These are phyloP conservation scores for Parasarocladium wereldwijsianum DNA, from an alignment of 2,329 filamentous ascomycete genomes.

Conservation along the genomic window DNA sequence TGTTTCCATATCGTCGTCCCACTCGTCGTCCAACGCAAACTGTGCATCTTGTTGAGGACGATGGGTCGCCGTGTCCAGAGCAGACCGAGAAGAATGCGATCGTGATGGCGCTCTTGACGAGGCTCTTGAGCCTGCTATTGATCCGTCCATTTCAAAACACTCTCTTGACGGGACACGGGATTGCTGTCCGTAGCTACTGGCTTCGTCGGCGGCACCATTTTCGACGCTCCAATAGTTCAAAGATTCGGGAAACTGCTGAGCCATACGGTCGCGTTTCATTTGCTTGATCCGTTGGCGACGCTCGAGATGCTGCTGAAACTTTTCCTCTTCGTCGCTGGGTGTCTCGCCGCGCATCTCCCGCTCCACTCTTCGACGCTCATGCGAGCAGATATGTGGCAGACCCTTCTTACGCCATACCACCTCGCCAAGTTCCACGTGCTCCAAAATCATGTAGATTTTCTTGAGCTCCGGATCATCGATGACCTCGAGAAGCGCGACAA, in stretches of 20 bases:
- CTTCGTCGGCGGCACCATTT: conserved; percentile 48
- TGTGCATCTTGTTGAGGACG: conserved; percentile 11
- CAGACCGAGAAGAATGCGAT: conserved; percentile 29
- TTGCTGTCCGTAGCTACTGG: conserved; percentile 22
- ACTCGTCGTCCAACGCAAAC: conserved; percentile 17
- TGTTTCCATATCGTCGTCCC: conserved; percentile 39
- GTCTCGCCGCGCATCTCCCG: conserved; percentile 49
- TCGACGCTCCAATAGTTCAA: conserved; percentile 75
- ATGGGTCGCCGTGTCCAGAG: too few relatives aligned
- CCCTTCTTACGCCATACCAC: conserved; percentile 89
- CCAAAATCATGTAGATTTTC: conserved; percentile 96
- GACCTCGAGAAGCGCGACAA: conserved; percentile 88
- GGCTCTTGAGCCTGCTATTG: conserved; percentile 22
- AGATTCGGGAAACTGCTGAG: conserved; percentile 31
- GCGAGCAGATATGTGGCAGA: conserved; percentile 63
- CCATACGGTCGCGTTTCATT: conserved; percentile 39
- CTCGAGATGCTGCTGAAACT: conserved; percentile 43
- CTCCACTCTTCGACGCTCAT: conserved; percentile 71
- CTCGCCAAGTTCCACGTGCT: conserved; percentile 88
- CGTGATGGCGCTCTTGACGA: conserved; percentile 33
- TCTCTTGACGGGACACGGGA: conserved; percentile 27
- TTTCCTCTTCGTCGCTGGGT: conserved; percentile 44
- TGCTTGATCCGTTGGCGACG: conserved; percentile 43
- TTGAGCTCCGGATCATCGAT: conserved; percentile 93
- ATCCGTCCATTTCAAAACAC: conserved; percentile 23